Conservation (phyloP, 164 flowering plant species). For the Malania oleifera region DNA sequence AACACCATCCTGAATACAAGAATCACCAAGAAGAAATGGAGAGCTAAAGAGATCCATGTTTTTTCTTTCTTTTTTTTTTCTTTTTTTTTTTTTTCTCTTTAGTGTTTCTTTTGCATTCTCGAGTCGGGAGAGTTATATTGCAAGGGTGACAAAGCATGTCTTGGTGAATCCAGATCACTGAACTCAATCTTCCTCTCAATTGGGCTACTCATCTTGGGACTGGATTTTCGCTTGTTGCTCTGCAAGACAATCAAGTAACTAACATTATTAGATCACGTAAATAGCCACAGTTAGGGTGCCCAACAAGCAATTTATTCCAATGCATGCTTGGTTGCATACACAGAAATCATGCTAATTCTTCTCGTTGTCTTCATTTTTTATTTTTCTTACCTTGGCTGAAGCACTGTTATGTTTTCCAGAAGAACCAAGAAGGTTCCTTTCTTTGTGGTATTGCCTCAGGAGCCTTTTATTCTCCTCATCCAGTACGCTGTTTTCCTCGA, state of each 20-base stretch:
- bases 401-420: slow-evolving; percentile 46
- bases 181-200: slow-evolving; percentile 46
- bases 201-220: slow-evolving; percentile 45
- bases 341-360: background rate
- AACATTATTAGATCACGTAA: too few relatives aligned
- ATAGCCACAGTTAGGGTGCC: background rate
- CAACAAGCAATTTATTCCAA: background rate
- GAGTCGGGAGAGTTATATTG: slow-evolving; percentile 53
- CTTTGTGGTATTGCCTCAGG: slow-evolving; percentile 39
- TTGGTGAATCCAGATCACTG: slow-evolving; percentile 36
- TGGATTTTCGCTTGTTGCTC: slow-evolving; percentile 67
- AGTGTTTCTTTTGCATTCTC: slow-evolving; percentile 39
- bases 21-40: background rate
- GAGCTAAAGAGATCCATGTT: background rate
- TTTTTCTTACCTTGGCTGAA: slow-evolving; percentile 56
- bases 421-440: slow-evolving; percentile 40
- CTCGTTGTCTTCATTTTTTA: background rate
- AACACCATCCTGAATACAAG: background rate
- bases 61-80: too few relatives aligned
- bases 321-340: background rate
- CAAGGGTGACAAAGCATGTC: slow-evolving; percentile 71
- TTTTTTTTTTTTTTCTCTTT: background rate
- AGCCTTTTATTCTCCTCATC: slow-evolving; percentile 67
- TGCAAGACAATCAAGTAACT: slow-evolving; percentile 25
- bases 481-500: slow-evolving; percentile 53